Evolutionary conservation across 768 basidiomycete species (phyloP), one percentile per base, ranked within the genome.

Genomic region (Suillus fuscotomentosus): DNA sequence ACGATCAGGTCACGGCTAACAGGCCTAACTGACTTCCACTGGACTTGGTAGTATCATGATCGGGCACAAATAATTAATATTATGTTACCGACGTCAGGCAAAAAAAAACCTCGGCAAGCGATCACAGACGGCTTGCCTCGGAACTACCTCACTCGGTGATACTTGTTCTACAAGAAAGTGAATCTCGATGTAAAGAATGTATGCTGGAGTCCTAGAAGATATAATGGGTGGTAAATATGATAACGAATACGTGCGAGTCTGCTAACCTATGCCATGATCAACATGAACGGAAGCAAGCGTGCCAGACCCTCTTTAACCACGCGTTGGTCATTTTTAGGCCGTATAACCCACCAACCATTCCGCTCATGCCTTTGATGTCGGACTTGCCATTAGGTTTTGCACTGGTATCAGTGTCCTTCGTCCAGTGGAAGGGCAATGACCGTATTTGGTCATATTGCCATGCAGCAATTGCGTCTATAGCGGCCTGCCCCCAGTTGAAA

Each of bases 401-500:
- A 13, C 75, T 74, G 38, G 73, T 77, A 42, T 80, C 78, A 60
- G 67, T 74, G 62, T 77, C 77, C 63, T 73, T 77, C 17, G 77
- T 80, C 88, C 88, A 89, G 64, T 83, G 72, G 67, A 83, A 89
- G 34, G 83, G 71, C 2, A 77, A 47, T 2, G 71, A 63, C 55
- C 68, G 62, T 15, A 76, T 56, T 65, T 77, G 68, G 47, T 75
- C 70, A 60, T 72, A 74, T 31, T 79, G 67, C 92, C 92, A 95
- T 9, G 71, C 70, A 10, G 88, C 84, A 36, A 95, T 70, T 1
- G 89, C 89, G 1, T 82, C 76, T 1, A 95, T 63, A 0, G 88
- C 84, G 1, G 89, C 91, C 24, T 71, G 75, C 4, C 94, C 94
- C 94, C 94, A 96, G 69, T 95, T 87, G 74, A 84, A 94, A 4